A percentile compares a stretch with the other conserved stretches of the same genome.
phyloP scores from a whole-genome alignment of 108 stramenopile species.

The Cyclotella choctawhatcheeana region DNA sequence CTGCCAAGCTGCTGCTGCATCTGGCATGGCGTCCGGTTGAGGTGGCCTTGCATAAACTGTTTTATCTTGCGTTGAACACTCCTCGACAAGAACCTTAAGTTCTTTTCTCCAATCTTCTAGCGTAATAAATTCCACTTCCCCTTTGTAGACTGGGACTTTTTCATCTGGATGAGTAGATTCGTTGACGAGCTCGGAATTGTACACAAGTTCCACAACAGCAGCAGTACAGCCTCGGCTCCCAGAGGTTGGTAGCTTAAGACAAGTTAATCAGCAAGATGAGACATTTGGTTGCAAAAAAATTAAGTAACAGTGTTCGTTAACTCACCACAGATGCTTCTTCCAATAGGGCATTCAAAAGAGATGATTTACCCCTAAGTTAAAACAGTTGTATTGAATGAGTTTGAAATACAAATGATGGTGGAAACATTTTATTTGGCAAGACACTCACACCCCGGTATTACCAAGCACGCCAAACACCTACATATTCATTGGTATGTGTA shows the following conservation, averaged over 20 bases:
- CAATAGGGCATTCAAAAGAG: constrained; percentile 51
- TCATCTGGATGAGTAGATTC: constrained; percentile 2
- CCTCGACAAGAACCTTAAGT: constrained; percentile 46
- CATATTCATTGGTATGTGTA: no score
- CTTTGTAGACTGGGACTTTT: constrained; percentile 43
- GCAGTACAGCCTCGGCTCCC: constrained; percentile 60
- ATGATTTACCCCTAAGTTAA: constrained; percentile 28
- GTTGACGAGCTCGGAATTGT: constrained; percentile 29
- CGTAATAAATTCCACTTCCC: constrained; percentile 54
- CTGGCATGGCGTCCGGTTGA: constrained; percentile 21
- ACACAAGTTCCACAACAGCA: constrained; percentile 52
- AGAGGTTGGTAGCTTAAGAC: constrained; percentile 55
- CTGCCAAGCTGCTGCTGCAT: constrained; percentile 57
- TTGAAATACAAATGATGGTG: neutral
- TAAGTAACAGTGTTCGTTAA: no score
- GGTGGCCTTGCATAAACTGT: constrained; percentile 36
- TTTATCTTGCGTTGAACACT: constrained; percentile 51
- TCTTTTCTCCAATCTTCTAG: constrained; percentile 53
- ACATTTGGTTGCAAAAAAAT: no score
- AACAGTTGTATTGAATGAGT: neutral
- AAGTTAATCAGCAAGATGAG: no score
- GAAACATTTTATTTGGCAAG: neutral
- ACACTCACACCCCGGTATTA: constrained; percentile 40
- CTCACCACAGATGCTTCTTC: constrained; percentile 59
- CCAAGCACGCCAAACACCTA: constrained; percentile 32